Evolutionary conservation across 305 asterid species (phyloP).

Genomic region (Fraxinus xanthoxyloides): DNA sequence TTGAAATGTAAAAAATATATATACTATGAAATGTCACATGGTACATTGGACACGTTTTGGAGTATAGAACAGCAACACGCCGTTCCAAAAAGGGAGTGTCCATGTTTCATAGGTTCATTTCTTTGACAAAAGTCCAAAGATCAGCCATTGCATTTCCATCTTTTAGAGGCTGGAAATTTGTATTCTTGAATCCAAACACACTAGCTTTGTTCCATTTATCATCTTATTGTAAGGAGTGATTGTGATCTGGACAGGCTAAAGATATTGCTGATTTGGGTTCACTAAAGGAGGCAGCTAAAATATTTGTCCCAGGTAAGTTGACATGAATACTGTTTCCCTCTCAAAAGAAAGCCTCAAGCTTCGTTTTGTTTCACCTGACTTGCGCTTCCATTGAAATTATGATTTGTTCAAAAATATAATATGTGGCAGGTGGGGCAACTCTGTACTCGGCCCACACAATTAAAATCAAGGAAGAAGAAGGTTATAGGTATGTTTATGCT

Average conservation of each 20-base stretch:
- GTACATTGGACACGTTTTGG: background rate
- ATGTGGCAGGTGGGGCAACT: constrained; percentile 58
- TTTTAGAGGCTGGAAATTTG: background rate
- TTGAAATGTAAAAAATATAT: background rate
- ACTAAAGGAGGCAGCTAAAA: constrained; percentile 78
- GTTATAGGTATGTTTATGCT: constrained; percentile 56
- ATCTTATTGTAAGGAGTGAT: constrained; percentile 19
- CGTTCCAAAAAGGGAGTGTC: background rate
- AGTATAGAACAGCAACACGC: background rate
- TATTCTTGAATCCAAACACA: background rate
- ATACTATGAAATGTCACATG: background rate
- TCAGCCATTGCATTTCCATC: background rate
- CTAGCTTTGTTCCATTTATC: constrained; percentile 10
- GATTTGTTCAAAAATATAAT: constrained; percentile 3
- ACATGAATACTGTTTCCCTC: constrained; percentile 10
- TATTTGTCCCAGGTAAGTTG: constrained; percentile 85
- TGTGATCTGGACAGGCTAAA: constrained; percentile 64
- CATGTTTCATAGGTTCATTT: background rate
- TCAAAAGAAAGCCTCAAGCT: constrained; percentile 7
- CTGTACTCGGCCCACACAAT: constrained; percentile 72
- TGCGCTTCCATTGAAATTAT: constrained; percentile 5
- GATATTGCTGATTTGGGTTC: constrained; percentile 90
- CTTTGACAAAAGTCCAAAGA: background rate
- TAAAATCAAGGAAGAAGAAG: constrained; percentile 88
- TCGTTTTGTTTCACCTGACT: constrained; percentile 7